Base-by-base conservation (phyloP, 805 yeast species). In the Starmerella davenportii region DNA sequence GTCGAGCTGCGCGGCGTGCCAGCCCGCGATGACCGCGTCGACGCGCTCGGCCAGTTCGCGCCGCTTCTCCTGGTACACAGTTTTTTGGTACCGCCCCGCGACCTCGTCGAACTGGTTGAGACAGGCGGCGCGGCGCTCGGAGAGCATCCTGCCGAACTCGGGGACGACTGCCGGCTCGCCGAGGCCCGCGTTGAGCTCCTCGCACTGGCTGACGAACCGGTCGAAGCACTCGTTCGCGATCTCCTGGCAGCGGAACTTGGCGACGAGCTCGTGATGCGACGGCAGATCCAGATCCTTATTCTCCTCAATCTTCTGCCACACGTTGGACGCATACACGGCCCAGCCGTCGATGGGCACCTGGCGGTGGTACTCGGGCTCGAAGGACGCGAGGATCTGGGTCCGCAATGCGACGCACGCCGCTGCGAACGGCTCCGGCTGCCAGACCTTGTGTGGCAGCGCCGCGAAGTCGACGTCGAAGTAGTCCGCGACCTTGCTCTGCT, bases 201-300 rank as follows among this genome's bases (percentile, higher is more conserved):
- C 55, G 28, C 67, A 64, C 5, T 55, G 57, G 0, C 43, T 43
- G 24, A 60, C 60, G 48, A 71, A 71, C 15, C 58, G 57, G 15
- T 62, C 60, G 51, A 65, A 69, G 3, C 74, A 66, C 35, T 64
- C 65, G 32, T 64, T 60, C 18, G 77, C 68, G 35, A 90, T 79
- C 57, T 90, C 96, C 52, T 84, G 93, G 56, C 96, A 87, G 52
- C 93, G 74, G 60, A 82, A 87, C 50, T 90, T 72, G 5, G 98
- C 93, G 19, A 90, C 96, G 43, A 90, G 64, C 24, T 81, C 79
- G 57, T 90, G 98, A 54, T 90, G 98, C 2, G 96, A 85, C 21
- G 98, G 98, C 47, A 90, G 66, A 59, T 90, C 98, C 45, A 90
- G 69, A 55, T 90, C 98, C 58, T 82, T 85, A 60, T 90, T 90